Base-by-base conservation (phyloP, 2,329 filamentous ascomycete species). In the Parasarocladium wereldwijsianum region DNA sequence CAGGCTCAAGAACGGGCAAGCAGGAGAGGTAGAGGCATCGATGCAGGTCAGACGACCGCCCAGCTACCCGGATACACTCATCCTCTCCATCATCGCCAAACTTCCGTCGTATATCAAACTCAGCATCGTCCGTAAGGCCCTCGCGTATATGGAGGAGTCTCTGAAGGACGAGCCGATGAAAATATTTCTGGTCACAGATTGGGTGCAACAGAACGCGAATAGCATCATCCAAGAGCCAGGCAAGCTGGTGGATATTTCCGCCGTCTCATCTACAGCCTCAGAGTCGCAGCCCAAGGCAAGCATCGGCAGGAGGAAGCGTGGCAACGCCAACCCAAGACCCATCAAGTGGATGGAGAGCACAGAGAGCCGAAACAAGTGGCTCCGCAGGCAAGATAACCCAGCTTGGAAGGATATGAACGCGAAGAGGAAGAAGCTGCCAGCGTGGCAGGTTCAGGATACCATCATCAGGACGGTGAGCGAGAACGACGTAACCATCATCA, bases 101-200 rank as follows among this genome's bases (percentile, higher is more conserved):
- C 65, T 96, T 9, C 90, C 90, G 13, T 84, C 90, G 4, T 93
- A 98, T 45, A 92, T 96, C 45, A 82, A 87, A 36, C 63, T 98
- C 8, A 93, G 85, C 44, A 76, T 93, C 21, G 71, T 90, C 43
- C 77, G 82, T 41, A 76, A 80, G 51, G 74, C 77, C 2, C 58
- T 94, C 5, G 61, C 69, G 4, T 74, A 87, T 46, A 75, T 85
- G 3, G 60, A 71, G 29, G 66, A 75, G 29, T 72, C 74, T 17
- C 64, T 93, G 17, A 57, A 76, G 10, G 87, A 84, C 15, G 84
- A 92, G 46, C 81, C 84, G 22, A 93, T 93, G 78, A 74, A 72
- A 47, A 70, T 94, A 9, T 96, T 86, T 52, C 82, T 82, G 39
- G 65, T 93, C 9, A 68, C 87, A 31, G 86, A 93, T 53, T 96